A percentile compares a stretch with the other conserved stretches of the same genome.
Evolutionary conservation across 1,284 basidiomycete genomes (phyloP).

Genomic region (Neolentinus lepideus): DNA sequence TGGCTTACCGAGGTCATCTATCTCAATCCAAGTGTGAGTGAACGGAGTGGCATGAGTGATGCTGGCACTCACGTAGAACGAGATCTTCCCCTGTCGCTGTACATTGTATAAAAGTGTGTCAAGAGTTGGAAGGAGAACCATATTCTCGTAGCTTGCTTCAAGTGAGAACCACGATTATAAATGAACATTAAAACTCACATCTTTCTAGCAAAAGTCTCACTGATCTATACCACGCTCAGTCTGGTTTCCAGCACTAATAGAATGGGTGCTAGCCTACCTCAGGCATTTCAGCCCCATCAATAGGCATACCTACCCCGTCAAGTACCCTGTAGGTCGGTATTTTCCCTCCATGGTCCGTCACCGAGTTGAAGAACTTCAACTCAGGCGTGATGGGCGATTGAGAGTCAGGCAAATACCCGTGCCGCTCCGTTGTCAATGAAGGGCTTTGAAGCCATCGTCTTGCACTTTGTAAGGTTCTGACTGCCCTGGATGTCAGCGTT

Average conservation of each 20-base stretch:
- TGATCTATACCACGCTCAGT: constrained; percentile 42
- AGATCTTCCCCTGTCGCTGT: constrained; percentile 90
- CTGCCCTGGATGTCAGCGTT: background rate
- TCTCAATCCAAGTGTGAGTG: background rate
- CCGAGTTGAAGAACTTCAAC: constrained; percentile 72
- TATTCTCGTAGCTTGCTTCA: constrained; percentile 62
- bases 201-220: constrained; percentile 62
- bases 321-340: constrained; percentile 82
- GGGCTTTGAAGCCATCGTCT: background rate
- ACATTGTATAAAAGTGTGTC: constrained; percentile 90
- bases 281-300: constrained; percentile 69
- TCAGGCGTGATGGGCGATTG: constrained; percentile 60
- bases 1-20: constrained; percentile 71
- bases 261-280: constrained; percentile 37
- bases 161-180: constrained; percentile 1
- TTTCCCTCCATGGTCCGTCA: constrained; percentile 47
- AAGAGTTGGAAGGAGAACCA: constrained; percentile 79
- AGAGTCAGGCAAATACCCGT: constrained; percentile 51
- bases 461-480: background rate
- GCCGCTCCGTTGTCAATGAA: constrained; percentile 13
- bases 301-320: constrained; percentile 65
- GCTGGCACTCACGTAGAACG: constrained; percentile 71
- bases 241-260: background rate
- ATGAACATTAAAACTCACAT: constrained; percentile 39
- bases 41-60: background rate